Percentiles rank a stretch among this genome's conserved stretches.
Conservation (phyloP, 345 rosid species). For the Angophora floribunda region DNA sequence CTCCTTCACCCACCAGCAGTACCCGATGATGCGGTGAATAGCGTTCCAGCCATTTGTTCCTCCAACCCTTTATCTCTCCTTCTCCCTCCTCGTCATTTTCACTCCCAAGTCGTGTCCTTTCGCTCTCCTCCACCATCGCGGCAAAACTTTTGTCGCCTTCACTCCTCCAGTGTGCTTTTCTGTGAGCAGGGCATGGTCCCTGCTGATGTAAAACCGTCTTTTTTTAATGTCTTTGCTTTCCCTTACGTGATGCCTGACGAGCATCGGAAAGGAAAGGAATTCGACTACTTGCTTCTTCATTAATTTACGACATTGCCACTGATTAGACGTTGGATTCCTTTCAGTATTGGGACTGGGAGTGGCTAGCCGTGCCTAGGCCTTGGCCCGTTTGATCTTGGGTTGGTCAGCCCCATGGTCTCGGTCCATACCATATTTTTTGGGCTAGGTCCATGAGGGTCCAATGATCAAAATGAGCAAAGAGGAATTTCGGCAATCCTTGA, state of each 20-base stretch:
- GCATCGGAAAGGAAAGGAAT: not conserved
- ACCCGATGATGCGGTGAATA: slow-evolving; percentile 34
- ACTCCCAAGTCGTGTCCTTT: not conserved
- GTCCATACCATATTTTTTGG: not conserved
- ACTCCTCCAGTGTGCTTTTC: not conserved
- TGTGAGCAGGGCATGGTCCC: not conserved
- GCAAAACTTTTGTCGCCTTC: not conserved
- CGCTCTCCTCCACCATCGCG: not conserved
- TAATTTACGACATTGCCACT: not conserved
- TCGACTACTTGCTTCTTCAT: not conserved
- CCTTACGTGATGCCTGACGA: not conserved
- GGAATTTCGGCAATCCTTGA: not conserved
- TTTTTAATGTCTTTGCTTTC: not conserved
- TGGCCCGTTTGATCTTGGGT: not conserved
- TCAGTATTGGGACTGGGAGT: not conserved
- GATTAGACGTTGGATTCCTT: not conserved
- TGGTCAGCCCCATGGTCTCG: not conserved
- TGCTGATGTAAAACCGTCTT: no score
- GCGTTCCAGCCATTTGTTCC: slow-evolving; percentile 21
- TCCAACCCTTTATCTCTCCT: not conserved
- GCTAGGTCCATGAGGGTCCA: not conserved
- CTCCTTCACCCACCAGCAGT: slow-evolving; percentile 58
- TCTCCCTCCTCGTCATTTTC: not conserved
- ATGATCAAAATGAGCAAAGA: not conserved
- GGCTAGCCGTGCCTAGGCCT: not conserved